Evolutionary conservation across 2,329 filamentous ascomycete genomes (phyloP).

Genomic region (Apiospora marii): DNA sequence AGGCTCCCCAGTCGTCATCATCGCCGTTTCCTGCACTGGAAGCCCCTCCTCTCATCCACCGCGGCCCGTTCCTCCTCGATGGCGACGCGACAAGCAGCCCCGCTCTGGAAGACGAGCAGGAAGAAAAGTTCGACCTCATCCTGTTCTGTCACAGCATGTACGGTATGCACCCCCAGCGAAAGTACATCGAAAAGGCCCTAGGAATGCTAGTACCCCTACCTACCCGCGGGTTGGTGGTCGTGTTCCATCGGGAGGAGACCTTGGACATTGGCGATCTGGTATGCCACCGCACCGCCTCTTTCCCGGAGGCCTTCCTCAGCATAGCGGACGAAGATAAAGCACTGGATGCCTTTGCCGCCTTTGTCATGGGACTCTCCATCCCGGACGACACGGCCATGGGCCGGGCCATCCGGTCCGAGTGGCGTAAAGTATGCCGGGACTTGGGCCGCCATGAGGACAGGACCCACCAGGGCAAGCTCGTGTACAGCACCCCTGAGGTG

Average conservation of each 20-base stretch:
- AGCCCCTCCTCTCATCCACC: slow-evolving; percentile 47
- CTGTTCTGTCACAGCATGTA: slow-evolving; percentile 73
- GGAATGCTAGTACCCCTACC: slow-evolving; percentile 52
- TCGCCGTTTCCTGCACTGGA: slow-evolving; percentile 52
- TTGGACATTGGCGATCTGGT: slow-evolving; percentile 57
- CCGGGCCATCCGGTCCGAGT: slow-evolving; percentile 45
- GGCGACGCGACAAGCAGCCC: slow-evolving; percentile 27
- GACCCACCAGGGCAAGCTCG: slow-evolving; percentile 46
- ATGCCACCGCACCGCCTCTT: slow-evolving; percentile 54
- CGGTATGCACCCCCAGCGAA: slow-evolving; percentile 59
- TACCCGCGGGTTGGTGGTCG: slow-evolving; percentile 53
- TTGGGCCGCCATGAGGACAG: slow-evolving; percentile 48
- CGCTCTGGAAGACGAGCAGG: slow-evolving; percentile 31
- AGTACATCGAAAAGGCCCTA: slow-evolving; percentile 55
- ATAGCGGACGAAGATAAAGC: slow-evolving; percentile 53
- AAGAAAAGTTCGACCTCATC: slow-evolving; percentile 59
- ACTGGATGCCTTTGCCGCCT: slow-evolving; percentile 60
- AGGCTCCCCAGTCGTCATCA: slow-evolving; percentile 36
- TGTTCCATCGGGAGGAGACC: slow-evolving; percentile 61
- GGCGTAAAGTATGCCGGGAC: slow-evolving; percentile 61
- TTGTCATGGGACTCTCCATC: slow-evolving; percentile 55
- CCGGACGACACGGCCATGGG: slow-evolving; percentile 38
- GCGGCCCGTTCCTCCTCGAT: slow-evolving; percentile 47
- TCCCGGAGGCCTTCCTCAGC: slow-evolving; percentile 52
- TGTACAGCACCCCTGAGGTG: slow-evolving; percentile 55